Conservation (phyloP, 2,329 filamentous ascomycete genomes). For the Monosporascus sp. region DNA sequence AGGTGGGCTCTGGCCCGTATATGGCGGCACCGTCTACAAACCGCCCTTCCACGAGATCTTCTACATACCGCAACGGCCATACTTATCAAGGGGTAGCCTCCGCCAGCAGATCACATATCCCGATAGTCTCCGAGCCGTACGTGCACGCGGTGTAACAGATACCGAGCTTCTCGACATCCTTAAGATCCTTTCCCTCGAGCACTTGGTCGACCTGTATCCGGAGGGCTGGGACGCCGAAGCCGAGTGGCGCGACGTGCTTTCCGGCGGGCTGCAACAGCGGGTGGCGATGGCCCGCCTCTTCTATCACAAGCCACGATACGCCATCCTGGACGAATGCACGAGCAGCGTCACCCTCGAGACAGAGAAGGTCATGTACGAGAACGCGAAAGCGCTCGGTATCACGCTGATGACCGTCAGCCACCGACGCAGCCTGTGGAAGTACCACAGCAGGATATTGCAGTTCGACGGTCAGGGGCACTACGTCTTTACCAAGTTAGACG, state of each 20-base stretch:
- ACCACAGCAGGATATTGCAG: slow-evolving; percentile 89
- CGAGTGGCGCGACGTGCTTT: slow-evolving; percentile 93
- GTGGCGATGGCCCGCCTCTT: slow-evolving; percentile 95
- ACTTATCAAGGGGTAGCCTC: slow-evolving; percentile 85
- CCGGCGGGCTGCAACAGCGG: slow-evolving; percentile 87
- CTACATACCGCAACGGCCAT: slow-evolving; percentile 95
- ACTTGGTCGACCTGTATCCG: slow-evolving; percentile 70
- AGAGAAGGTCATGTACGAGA: slow-evolving; percentile 95
- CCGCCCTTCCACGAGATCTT: slow-evolving; percentile 91
- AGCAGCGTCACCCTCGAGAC: slow-evolving; percentile 91
- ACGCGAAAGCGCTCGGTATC: slow-evolving; percentile 83
- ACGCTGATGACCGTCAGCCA: slow-evolving; percentile 97
- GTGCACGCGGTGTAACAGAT: slow-evolving; percentile 76
- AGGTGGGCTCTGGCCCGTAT: slow-evolving; percentile 94
- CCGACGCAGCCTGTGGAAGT: slow-evolving; percentile 88
- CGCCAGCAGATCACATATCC: slow-evolving; percentile 97
- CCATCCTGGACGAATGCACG: slow-evolving; percentile 96
- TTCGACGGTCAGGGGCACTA: slow-evolving; percentile 93
- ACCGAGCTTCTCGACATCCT: slow-evolving; percentile 73
- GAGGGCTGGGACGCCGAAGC: slow-evolving; percentile 88
- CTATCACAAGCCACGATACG: slow-evolving; percentile 88
- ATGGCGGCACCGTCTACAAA: slow-evolving; percentile 88
- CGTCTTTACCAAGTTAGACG: slow-evolving; percentile 85
- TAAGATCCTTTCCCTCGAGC: slow-evolving; percentile 72
- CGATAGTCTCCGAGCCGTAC: slow-evolving; percentile 82